Percentiles rank a stretch among this genome's conserved stretches.
Conservation (phyloP, 192 early-diverging fungal genomes). For the Coemansia sp. region DNA sequence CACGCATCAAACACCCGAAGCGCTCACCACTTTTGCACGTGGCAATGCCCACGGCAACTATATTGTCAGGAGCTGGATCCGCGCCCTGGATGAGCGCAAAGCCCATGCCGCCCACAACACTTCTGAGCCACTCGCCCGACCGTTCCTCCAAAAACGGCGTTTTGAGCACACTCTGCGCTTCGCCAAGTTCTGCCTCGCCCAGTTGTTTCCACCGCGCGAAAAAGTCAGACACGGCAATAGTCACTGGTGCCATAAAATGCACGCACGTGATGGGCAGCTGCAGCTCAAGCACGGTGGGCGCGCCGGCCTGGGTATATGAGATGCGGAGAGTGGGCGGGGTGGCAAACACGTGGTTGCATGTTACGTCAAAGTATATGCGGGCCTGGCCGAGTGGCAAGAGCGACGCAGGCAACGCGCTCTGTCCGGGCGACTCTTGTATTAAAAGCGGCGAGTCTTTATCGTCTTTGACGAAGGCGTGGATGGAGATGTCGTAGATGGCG, state of each 20-base stretch:
- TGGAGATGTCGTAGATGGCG: constrained; percentile 63
- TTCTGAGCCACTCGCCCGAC: constrained; percentile 58
- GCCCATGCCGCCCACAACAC: constrained; percentile 64
- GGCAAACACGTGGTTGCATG: constrained; percentile 63
- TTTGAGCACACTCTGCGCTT: constrained; percentile 61
- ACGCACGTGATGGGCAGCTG: constrained; percentile 76
- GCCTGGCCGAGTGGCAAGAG: constrained; percentile 65
- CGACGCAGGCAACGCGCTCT: constrained; percentile 67
- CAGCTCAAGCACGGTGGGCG: constrained; percentile 59
- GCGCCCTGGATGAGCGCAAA: constrained; percentile 77
- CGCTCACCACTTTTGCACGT: constrained; percentile 72
- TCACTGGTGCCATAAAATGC: constrained; percentile 87
- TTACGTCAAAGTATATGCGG: constrained; percentile 70
- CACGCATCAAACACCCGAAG: constrained; percentile 84
- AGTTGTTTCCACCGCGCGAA: constrained; percentile 95
- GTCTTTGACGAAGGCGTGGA: constrained; percentile 58
- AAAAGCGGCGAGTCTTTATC: constrained; percentile 51
- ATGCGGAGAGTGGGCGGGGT: constrained; percentile 68
- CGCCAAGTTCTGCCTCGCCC: constrained; percentile 73
- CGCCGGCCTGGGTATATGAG: constrained; percentile 61
- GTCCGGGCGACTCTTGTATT: constrained; percentile 55
- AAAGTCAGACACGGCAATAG: constrained; percentile 73
- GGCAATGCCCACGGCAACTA: constrained; percentile 88
- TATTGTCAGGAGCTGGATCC: constrained; percentile 86
- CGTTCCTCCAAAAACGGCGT: constrained; percentile 32